Evolutionary conservation across 345 rosid genomes (phyloP).

Genomic region (Microthlaspi erraticum): DNA sequence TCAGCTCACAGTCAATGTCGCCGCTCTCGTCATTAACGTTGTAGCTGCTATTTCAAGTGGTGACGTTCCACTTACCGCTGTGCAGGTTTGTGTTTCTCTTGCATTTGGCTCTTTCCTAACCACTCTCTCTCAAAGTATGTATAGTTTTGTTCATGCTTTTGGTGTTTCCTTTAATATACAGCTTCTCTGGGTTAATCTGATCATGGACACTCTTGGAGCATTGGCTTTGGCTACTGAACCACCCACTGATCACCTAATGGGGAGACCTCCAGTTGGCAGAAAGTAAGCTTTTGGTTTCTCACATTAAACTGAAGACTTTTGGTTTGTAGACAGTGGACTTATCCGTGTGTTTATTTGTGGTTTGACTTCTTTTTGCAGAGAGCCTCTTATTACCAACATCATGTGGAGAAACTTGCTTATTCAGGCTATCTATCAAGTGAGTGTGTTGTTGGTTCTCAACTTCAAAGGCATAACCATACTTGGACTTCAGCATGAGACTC

Average conservation of each 20-base stretch:
- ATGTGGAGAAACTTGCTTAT: conserved; percentile 97
- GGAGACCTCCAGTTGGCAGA: conserved; percentile 93
- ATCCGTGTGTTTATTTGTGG: neutral
- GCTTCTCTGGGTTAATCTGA: conserved; percentile 99
- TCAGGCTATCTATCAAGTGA: conserved; percentile 90
- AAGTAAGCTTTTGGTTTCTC: conserved; percentile 54
- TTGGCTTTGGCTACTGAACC: conserved; percentile 99
- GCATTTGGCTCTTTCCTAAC: neutral
- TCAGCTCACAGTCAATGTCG: conserved; percentile 95
- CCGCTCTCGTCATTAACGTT: conserved; percentile 85
- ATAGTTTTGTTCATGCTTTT: conserved; percentile 2
- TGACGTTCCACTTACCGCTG: conserved; percentile 94
- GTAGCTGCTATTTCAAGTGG: conserved; percentile 96
- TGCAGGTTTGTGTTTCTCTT: conserved; percentile 63
- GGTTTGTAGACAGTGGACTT: neutral
- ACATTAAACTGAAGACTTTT: neutral
- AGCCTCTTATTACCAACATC: conserved; percentile 91
- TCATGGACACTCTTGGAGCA: conserved; percentile 99
- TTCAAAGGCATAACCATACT: conserved; percentile 68
- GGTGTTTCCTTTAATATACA: conserved; percentile 36
- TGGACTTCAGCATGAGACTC: conserved; percentile 47
- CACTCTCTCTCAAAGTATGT: neutral
- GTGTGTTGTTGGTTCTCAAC: conserved; percentile 71
- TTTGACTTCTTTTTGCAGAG: conserved; percentile 53
- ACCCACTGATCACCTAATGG: conserved; percentile 92